These are phyloP conservation scores for Eutypella sp. DNA, from an alignment of 2,329 filamentous ascomycete species.

Conservation along the genomic window DNA sequence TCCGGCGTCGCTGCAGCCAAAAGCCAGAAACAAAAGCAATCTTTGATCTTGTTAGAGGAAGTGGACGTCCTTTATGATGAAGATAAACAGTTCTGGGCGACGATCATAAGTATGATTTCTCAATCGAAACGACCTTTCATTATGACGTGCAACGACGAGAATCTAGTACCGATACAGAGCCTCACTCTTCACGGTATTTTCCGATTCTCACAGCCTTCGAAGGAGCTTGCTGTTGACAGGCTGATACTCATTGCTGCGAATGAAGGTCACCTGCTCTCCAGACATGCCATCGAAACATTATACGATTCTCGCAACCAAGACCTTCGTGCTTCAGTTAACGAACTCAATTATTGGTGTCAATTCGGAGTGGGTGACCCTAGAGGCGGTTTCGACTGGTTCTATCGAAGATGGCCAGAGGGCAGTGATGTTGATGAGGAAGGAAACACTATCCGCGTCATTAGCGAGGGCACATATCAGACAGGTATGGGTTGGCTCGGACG, in stretches of 20 bases:
- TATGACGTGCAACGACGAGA: slow-evolving; percentile 91
- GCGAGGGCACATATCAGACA: slow-evolving; percentile 68
- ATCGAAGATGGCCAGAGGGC: slow-evolving; percentile 69
- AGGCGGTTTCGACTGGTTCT: slow-evolving; percentile 86
- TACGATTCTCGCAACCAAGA: slow-evolving; percentile 67
- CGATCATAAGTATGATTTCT: slow-evolving; percentile 68
- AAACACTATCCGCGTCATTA: slow-evolving; percentile 70
- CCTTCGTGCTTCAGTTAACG: slow-evolving; percentile 73
- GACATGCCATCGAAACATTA: slow-evolving; percentile 62
- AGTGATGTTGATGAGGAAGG: slow-evolving; percentile 63
- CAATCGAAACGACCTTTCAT: slow-evolving; percentile 89
- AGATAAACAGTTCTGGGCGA: slow-evolving; percentile 91
- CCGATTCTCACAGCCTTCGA: slow-evolving; percentile 63
- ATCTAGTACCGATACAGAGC: slow-evolving; percentile 67
- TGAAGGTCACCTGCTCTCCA: slow-evolving; percentile 76
- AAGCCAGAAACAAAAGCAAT: slow-evolving; percentile 71
- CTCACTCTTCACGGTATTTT: slow-evolving; percentile 84
- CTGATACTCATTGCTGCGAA: slow-evolving; percentile 77
- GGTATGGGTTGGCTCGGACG: slow-evolving; percentile 75
- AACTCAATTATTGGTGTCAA: slow-evolving; percentile 96
- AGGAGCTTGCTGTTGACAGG: slow-evolving; percentile 69
- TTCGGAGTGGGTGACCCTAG: slow-evolving; percentile 87
- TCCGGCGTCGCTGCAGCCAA: slow-evolving; percentile 20
- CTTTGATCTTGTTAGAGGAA: slow-evolving; percentile 88
- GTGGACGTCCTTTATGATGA: slow-evolving; percentile 92